Percentiles rank a stretch among this genome's conserved stretches.
phyloP scores from a whole-genome alignment of 768 basidiomycete genomes.

The Hemileccinum rubropunctum region DNA sequence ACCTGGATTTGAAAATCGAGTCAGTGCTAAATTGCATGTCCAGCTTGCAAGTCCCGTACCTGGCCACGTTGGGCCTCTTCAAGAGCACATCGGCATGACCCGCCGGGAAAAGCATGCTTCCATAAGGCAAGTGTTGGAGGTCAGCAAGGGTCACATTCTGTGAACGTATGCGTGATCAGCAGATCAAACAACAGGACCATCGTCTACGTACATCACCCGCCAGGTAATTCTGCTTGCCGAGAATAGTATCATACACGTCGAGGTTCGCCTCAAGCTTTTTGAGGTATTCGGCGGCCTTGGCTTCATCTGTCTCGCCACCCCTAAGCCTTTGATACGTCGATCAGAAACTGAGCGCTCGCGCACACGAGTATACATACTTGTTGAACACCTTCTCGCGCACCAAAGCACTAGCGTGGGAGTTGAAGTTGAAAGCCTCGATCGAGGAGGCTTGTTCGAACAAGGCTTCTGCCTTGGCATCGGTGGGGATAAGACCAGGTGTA shows the following conservation, averaged over 20 bases:
- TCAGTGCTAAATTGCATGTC: neutral
- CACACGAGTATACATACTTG: conserved; percentile 31
- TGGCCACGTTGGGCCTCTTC: conserved; percentile 41
- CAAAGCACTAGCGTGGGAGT: conserved; percentile 37
- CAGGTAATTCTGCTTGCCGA: conserved; percentile 53
- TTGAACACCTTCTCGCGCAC: conserved; percentile 53
- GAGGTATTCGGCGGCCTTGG: conserved; percentile 12
- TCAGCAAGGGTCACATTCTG: conserved; percentile 54
- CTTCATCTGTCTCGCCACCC: conserved; percentile 24
- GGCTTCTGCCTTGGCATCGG: conserved; percentile 33
- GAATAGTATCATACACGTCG: conserved; percentile 51
- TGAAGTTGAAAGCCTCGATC: conserved; percentile 53
- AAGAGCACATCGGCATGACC: conserved; percentile 31
- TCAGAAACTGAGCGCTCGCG: neutral
- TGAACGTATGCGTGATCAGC: neutral
- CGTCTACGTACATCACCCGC: conserved; percentile 49
- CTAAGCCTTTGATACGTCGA: conserved; percentile 1
- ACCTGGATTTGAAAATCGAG: conserved; percentile 31
- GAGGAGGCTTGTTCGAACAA: conserved; percentile 36
- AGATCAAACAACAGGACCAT: neutral
- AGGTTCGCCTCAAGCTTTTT: conserved; percentile 35
- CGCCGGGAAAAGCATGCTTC: conserved; percentile 21
- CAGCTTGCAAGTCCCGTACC: conserved; percentile 28
- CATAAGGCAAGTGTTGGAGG: conserved; percentile 54
- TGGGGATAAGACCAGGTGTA: conserved; percentile 46